Conservation (phyloP, 148 eudicot genomes). For the Simmondsia chinensis region DNA sequence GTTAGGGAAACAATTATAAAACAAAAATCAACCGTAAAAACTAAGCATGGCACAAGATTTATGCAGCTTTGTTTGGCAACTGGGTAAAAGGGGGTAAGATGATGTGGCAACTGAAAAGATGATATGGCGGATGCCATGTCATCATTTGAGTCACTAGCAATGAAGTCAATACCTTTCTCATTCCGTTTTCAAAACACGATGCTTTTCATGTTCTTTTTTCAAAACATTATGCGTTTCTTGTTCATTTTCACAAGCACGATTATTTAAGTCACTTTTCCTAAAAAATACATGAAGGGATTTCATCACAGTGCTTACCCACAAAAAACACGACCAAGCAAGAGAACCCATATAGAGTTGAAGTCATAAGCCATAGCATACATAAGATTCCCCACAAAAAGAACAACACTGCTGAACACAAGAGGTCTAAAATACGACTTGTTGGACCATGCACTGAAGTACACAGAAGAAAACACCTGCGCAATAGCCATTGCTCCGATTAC, state of each 20-base stretch:
- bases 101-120: too few relatives aligned
- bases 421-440: conserved; percentile 38
- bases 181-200: too few relatives aligned
- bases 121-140: too few relatives aligned
- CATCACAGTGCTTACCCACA: conserved; percentile 36
- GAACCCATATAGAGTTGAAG: conserved; percentile 33
- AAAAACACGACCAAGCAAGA: conserved; percentile 29
- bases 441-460: conserved; percentile 38
- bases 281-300: not conserved
- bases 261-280: too few relatives aligned
- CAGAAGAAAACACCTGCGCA: conserved; percentile 32
- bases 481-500: conserved; percentile 34
- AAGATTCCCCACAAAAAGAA: conserved; percentile 32
- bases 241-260: not conserved
- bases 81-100: too few relatives aligned
- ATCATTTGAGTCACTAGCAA: too few relatives aligned
- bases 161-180: too few relatives aligned
- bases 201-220: too few relatives aligned
- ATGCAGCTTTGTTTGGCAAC: too few relatives aligned
- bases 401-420: conserved; percentile 36
- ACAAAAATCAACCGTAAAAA: not conserved
- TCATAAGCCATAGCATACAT: conserved; percentile 45
- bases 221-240: too few relatives aligned
- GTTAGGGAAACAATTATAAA: not conserved
- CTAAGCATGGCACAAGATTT: too few relatives aligned